Base-by-base conservation (phyloP, 768 basidiomycete species). In the Psilocybe subaeruginosa region DNA sequence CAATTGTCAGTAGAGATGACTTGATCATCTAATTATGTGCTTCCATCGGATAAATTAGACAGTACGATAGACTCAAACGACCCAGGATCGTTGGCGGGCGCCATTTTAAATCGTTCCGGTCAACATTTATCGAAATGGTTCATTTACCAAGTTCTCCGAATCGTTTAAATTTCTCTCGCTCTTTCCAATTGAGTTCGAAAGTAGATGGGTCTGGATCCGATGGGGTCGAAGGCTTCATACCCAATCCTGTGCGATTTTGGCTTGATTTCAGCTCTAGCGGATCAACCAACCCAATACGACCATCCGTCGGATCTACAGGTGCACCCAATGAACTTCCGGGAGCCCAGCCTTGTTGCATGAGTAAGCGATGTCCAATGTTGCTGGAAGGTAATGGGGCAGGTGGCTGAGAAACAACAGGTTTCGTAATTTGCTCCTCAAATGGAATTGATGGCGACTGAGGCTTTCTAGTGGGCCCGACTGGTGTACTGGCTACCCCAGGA, bases 321-420 rank as follows among this genome's bases (percentile, higher is more conserved):
- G 68, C 62, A 2, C 86, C 86, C 16, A 90, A 78, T 3, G 81
- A 76, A 23, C 80, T 78, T 0, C 91, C 92, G 8, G 89, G 91
- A 16, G 78, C 76, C 92, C 92, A 93, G 1, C 91, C 91, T 71
- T 90, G 90, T 69, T 87, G 89, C 71, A 86, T 76, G 0, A 93
- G 77, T 31, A 93, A 75, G 39, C 77, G 80, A 66, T 90, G 85
- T 0, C 91, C 92, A 56, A 92, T 75, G 66, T 91, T 93, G 16
- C 78, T 76, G 2, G 79, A 68, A 2, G 84, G 69, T 19, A 92
- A 67, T 0, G 89, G 85, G 5, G 72, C 66, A 17, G 86, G 76
- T 12, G 82, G 76, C 47, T 78, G 74, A 39, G 80, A 82, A 1
- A 71, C 69, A 37, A 65, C 52, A n/a, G 60, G 23, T 54, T 59